A percentile compares a stretch with the other conserved stretches of the same genome.
These are phyloP conservation scores for Tylopilus sp. DNA, from an alignment of 768 basidiomycete species.

Conservation along the genomic window DNA sequence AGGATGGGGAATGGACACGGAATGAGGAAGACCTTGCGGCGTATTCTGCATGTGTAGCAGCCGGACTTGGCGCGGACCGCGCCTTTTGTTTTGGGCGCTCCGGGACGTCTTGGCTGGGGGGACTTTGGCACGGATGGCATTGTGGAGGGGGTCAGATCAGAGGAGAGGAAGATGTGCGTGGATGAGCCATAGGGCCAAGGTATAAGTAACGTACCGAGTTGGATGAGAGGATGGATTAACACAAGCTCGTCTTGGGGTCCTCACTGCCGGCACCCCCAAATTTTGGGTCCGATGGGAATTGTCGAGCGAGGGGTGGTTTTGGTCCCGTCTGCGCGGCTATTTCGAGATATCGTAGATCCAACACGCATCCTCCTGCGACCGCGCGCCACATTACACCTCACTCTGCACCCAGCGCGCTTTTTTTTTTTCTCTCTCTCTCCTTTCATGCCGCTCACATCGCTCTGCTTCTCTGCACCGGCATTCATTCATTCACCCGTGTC, in stretches of 20 bases:
- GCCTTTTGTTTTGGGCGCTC: conserved; percentile 73
- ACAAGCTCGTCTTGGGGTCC: conserved; percentile 21
- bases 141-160: not conserved
- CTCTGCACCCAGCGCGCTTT: no score
- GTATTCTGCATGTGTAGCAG: conserved; percentile 85
- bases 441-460: conserved; percentile 17
- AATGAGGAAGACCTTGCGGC: conserved; percentile 63
- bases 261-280: conserved; percentile 16
- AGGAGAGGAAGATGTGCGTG: conserved; percentile 12
- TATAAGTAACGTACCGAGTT: conserved; percentile 31
- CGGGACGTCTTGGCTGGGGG: conserved; percentile 39
- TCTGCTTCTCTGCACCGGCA: conserved; percentile 4
- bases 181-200: conserved; percentile 22
- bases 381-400: no score
- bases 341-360: conserved; percentile 20
- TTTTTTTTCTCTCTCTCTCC: conserved; percentile 1
- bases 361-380: not conserved
- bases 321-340: conserved; percentile 24
- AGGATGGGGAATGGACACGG: conserved; percentile 1
- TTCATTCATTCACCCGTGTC: conserved; percentile 5
- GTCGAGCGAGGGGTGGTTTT: conserved; percentile 19
- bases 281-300: conserved; percentile 20
- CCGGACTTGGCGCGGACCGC: conserved; percentile 83
- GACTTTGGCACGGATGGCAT: conserved; percentile 42
- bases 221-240: not conserved